Base-by-base conservation (phyloP, 805 yeast genomes). In the Candida xyloterini region DNA sequence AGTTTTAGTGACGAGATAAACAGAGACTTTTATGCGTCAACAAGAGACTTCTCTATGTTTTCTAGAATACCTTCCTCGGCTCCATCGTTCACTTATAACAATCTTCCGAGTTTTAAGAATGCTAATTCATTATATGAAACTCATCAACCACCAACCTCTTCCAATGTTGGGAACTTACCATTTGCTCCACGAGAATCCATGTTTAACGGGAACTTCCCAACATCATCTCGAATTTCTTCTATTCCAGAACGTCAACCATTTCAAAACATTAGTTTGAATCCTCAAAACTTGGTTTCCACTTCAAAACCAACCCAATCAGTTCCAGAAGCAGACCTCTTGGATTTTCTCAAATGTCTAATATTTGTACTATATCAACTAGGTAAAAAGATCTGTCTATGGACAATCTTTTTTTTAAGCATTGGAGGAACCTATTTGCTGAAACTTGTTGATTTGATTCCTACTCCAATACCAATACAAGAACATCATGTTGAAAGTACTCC, bases 351-450 rank as follows among this genome's bases (percentile, higher is more conserved):
- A 20, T 54, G 48, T 31, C 23, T 60, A 5, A 30, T 47, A 3
- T 24, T 50, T 4, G 42, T 60, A 2, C 10, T 48, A 2, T 42
- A 30, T 22, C 46, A 56, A 22, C 38, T 60, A 4, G 46, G 51
- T 1, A 54, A 42, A 14, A 59, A 57, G 33, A 37, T 39, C 1
- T 40, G 48, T 4, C 37, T 51, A 7, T 60, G 65, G 65, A 10
- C 50, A 3, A 13, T 59, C 1, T 56, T 46, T 38, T 13, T 46
- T 2, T 31, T 60, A 15, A 54, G 50, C 9, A 14, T 40, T 8
- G 16, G 50, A 1, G 52, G 45, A 7, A 20, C 47, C 2, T 21
- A 42, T 15, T 11, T 51, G 16, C 37, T 51, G 30, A 45, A 35
- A 10, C 23, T 52, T 2, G 40, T 55, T 20, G 48, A 51, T 21